Conservation (phyloP, 2,329 filamentous ascomycete genomes). For the Aspergillus sp. region DNA sequence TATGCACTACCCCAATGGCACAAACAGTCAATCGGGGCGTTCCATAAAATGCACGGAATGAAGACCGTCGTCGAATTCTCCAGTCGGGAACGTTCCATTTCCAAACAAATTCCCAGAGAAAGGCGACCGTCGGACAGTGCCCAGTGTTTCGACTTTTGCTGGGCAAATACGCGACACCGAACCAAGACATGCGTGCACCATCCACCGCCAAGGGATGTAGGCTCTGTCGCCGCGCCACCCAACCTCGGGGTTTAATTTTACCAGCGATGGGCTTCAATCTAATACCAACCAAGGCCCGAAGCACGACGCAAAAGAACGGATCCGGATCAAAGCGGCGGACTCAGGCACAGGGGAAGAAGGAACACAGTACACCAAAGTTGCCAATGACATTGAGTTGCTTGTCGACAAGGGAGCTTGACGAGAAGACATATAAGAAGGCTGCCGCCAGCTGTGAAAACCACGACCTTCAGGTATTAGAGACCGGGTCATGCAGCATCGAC, state of each 20-base stretch:
- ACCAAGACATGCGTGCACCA: neutral
- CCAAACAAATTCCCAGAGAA: neutral
- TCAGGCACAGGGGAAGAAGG: constrained; percentile 7
- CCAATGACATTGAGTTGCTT: constrained; percentile 6
- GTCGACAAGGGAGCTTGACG: constrained; percentile 1
- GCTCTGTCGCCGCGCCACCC: neutral
- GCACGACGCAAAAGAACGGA: neutral
- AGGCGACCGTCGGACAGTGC: neutral
- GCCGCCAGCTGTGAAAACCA: constrained; percentile 1
- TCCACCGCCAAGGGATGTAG: neutral
- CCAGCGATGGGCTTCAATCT: constrained; percentile 39
- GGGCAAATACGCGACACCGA: neutral
- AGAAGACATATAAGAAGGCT: constrained; percentile 2
- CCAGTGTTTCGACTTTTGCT: neutral
- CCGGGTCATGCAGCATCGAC: constrained; percentile 13
- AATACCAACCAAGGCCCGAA: constrained; percentile 29
- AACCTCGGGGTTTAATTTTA: constrained; percentile 27
- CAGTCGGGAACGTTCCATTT: neutral
- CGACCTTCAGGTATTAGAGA: neutral
- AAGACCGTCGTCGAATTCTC: neutral
- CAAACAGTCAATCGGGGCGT: neutral
- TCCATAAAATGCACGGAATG: neutral
- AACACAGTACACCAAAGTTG: constrained; percentile 11
- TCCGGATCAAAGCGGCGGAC: neutral
- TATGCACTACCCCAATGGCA: neutral